A percentile compares a stretch with the other conserved stretches of the same genome.
Evolutionary conservation across 805 yeast genomes (phyloP).

Genomic region (Candida dajiaensis): DNA sequence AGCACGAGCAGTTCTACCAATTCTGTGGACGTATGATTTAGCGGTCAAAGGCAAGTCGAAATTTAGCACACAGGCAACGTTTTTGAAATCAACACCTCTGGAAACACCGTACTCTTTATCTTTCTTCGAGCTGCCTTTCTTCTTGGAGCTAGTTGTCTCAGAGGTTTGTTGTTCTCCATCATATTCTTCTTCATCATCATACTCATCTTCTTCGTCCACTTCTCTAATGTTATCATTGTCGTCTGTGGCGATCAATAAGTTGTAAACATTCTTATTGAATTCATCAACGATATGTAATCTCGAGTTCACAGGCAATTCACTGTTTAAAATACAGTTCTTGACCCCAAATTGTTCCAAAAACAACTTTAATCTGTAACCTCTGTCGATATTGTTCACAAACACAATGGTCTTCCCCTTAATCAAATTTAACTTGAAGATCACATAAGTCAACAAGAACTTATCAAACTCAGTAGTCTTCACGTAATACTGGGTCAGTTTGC

Average conservation of each 20-base stretch:
- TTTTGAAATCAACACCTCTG: constrained; percentile 93
- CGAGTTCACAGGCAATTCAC: constrained; percentile 90
- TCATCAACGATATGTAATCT: constrained; percentile 94
- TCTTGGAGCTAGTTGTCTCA: constrained; percentile 7
- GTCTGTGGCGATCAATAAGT: constrained; percentile 89
- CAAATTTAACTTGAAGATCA: constrained; percentile 80
- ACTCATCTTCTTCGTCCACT: constrained; percentile 40
- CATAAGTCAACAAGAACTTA: constrained; percentile 85
- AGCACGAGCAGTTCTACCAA: constrained; percentile 97
- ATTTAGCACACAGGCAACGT: constrained; percentile 94
- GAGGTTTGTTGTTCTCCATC: constrained; percentile 14
- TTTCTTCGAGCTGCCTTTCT: constrained; percentile 31
- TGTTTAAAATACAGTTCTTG: constrained; percentile 78
- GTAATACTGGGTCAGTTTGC: constrained; percentile 75
- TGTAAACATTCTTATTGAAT: constrained; percentile 84
- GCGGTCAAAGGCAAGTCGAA: constrained; percentile 91
- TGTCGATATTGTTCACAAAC: constrained; percentile 90
- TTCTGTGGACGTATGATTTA: constrained; percentile 84
- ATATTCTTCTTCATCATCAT: constrained; percentile 22
- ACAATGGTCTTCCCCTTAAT: constrained; percentile 87
- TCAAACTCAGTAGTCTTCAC: constrained; percentile 86
- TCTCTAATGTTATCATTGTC: constrained; percentile 61
- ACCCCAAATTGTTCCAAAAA: constrained; percentile 95
- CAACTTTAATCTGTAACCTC: constrained; percentile 88
- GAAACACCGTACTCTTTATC: constrained; percentile 90